Conservation (phyloP, 2,329 filamentous ascomycete genomes). For the Pseudopithomyces chartarum region DNA sequence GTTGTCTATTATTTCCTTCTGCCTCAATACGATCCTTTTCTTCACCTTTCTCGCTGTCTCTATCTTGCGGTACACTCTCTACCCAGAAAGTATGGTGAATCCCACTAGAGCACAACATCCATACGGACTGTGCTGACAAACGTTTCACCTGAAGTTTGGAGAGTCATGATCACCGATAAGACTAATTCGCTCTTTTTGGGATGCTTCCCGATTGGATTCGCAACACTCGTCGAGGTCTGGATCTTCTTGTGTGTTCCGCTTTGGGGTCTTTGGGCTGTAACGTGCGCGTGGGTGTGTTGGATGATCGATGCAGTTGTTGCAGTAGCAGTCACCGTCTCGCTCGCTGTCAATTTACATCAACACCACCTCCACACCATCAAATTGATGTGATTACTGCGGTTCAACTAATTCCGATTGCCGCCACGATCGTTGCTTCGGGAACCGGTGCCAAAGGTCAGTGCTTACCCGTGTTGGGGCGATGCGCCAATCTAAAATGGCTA, state of each 20-base stretch:
- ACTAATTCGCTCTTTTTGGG: slow-evolving; percentile 71
- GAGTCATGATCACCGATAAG: slow-evolving; percentile 39
- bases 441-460: slow-evolving; percentile 58
- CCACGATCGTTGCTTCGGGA: slow-evolving; percentile 68
- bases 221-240: slow-evolving; percentile 70
- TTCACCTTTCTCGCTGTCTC: slow-evolving; percentile 59
- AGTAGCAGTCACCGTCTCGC: slow-evolving; percentile 47
- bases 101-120: slow-evolving; percentile 59
- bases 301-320: slow-evolving; percentile 55
- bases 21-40: slow-evolving; percentile 65
- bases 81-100: slow-evolving; percentile 64
- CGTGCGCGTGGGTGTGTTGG: slow-evolving; percentile 56
- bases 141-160: not conserved
- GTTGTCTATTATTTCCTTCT: slow-evolving; percentile 65
- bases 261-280: slow-evolving; percentile 64
- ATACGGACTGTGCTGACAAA: too few species aligned
- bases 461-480: not conserved
- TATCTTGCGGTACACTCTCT: slow-evolving; percentile 65
- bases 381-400: slow-evolving; percentile 63
- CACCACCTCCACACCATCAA: slow-evolving; percentile 32
- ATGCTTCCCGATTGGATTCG: slow-evolving; percentile 71
- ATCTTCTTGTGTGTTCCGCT: slow-evolving; percentile 62
- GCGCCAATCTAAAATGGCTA: not conserved
- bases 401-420: slow-evolving; percentile 69
- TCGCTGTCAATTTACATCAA: slow-evolving; percentile 63